Base-by-base conservation (phyloP, 140 eudicot genomes). In the Erigeron philadelphicus region DNA sequence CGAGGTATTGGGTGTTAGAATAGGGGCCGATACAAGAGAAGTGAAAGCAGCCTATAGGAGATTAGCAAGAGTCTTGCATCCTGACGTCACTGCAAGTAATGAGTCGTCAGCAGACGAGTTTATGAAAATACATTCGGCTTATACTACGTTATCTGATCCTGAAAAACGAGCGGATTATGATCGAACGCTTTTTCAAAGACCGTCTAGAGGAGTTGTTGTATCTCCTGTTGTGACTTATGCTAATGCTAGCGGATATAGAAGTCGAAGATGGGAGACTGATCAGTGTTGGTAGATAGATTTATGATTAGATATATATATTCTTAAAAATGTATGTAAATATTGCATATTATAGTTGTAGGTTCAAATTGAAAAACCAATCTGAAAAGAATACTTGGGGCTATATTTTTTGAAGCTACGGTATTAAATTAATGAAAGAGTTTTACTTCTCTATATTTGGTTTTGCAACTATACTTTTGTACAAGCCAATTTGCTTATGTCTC, bases 241-340 rank as follows among this genome's bases (percentile, higher is more conserved):
- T 31, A 31, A 31, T 31, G 41, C 11, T 13, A 11, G 71, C 10
- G 75, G 66, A 12, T 55, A 64, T 69, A 15, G 12, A 46, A 60
- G 84, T 53, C 72, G 72, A 54, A 70, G 74, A 44, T 88, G 96
- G 96, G 96, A 88, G 76, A 88, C 96, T 12, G 94, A 88, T 42
- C 96, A 88, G 61, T 88, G 96, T 64, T 86, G 96, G 96, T 88
- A 88, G 88, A 68, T 4, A 31, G 38, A 31, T 31, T 31, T 31
- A 31, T 31, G 5, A 31, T 31, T 31, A 31, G 38, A 31, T 0
- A 21, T 21, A 21, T 21, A 21, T 21, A 21, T 21, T 21, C 0
- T 21, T 21, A 21, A 21, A 21, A 21, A 31, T 31, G 4, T 0
- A 1, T 31, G 38, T 31, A 31, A 31, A 31, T 31, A 31, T 31